Conservation (phyloP, 495 filamentous ascomycete species). For the Coniosporium apollinis region DNA sequence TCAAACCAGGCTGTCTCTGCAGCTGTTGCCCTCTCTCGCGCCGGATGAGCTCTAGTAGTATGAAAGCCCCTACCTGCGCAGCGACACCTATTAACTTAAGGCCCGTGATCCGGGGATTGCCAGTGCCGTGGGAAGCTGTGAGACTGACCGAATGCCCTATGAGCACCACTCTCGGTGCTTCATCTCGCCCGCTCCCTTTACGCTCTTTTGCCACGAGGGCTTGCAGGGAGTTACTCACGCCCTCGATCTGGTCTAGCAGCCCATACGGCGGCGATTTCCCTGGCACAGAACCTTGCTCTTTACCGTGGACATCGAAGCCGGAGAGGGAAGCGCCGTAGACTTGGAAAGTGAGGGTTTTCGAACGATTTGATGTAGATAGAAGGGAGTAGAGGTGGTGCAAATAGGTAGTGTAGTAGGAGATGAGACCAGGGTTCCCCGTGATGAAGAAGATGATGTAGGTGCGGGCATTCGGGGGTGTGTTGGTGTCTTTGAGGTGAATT, state of each 20-base stretch:
- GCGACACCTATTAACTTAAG: too few species aligned
- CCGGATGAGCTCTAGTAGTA: conserved; percentile 16
- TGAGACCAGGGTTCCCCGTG: conserved; percentile 74
- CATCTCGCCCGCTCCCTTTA: background rate
- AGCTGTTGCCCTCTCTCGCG: too few species aligned
- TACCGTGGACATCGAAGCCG: conserved; percentile 44
- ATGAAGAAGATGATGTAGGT: conserved; percentile 60
- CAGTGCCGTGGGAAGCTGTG: too few species aligned
- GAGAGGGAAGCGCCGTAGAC: background rate
- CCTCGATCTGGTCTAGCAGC: conserved; percentile 47
- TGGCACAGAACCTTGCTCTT: conserved; percentile 24
- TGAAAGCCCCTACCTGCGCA: too few species aligned
- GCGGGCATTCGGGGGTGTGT: too few species aligned
- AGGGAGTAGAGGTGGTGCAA: conserved; percentile 33
- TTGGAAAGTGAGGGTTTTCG: conserved; percentile 7
- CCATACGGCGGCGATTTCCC: conserved; percentile 5
- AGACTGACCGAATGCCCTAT: conserved; percentile 34
- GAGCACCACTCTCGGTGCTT: conserved; percentile 38
- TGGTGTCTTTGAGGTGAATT: too few species aligned
- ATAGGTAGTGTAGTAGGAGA: conserved; percentile 66
- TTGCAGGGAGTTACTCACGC: conserved; percentile 24
- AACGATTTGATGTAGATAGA: conserved; percentile 11
- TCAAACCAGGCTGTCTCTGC: background rate
- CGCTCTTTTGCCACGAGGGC: conserved; percentile 4
- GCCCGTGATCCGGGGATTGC: too few species aligned